Conservation (phyloP, 768 basidiomycete genomes). For the Postia placenta region DNA sequence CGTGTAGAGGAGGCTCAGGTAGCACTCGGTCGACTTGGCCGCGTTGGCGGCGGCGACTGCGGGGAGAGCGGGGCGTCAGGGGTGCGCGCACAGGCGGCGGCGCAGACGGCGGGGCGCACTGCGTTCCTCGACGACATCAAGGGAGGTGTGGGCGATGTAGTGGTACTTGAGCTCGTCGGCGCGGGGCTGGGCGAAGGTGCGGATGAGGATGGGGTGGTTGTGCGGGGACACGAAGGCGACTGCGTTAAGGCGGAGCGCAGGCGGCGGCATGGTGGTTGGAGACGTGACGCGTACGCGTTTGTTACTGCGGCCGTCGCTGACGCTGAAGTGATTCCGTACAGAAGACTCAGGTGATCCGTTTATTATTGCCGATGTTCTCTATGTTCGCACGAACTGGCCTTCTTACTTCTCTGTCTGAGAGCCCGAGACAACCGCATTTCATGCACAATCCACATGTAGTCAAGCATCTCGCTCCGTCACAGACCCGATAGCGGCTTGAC, state of each 20-base stretch:
- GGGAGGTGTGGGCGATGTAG: constrained; percentile 84
- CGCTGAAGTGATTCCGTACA: too few species aligned
- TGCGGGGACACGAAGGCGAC: constrained; percentile 83
- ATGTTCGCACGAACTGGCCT: too few species aligned
- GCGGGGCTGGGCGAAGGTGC: constrained; percentile 57
- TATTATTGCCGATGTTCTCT: too few species aligned
- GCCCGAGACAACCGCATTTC: too few species aligned
- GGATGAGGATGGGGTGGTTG: constrained; percentile 77
- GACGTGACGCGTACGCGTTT: too few species aligned
- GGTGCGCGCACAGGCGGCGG: background rate
- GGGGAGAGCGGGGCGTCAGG: background rate
- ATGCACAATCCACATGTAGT: too few species aligned
- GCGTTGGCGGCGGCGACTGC: constrained; percentile 33
- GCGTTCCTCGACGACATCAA: constrained; percentile 91
- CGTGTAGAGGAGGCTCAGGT: constrained; percentile 80
- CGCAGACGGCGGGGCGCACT: constrained; percentile 41
- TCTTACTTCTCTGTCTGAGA: too few species aligned
- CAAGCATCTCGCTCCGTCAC: too few species aligned
- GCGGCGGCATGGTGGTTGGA: constrained; percentile 49
- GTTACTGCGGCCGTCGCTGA: too few species aligned
- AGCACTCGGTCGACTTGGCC: constrained; percentile 66
- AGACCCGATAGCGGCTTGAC: too few species aligned
- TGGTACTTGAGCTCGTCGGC: constrained; percentile 74
- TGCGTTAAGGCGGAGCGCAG: constrained; percentile 67
- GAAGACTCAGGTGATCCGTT: too few species aligned